Percentiles rank a stretch among this genome's conserved stretches.
phyloP scores from a whole-genome alignment of 495 filamentous ascomycete species.

The Penicillium bialowiezense region DNA sequence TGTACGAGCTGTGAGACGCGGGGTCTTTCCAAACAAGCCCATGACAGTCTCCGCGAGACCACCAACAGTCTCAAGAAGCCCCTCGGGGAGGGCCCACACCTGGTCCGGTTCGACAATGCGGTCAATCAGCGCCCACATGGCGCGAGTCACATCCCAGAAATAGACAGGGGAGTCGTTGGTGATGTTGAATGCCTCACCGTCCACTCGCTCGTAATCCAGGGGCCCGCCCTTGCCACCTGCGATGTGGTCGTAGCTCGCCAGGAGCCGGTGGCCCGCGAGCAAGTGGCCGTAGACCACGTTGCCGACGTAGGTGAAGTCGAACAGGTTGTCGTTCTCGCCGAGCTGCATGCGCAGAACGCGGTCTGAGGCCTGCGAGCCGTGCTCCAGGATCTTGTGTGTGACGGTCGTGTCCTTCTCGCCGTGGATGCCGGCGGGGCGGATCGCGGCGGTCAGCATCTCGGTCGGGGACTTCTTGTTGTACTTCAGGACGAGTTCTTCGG shows the following conservation, averaged over 20 bases:
- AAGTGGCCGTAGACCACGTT: constrained; percentile 50
- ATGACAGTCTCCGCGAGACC: constrained; percentile 66
- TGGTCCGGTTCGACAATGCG: constrained; percentile 60
- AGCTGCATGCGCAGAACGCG: constrained; percentile 77
- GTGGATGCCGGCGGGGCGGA: constrained; percentile 88
- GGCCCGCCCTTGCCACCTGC: constrained; percentile 53
- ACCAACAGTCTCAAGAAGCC: constrained; percentile 63
- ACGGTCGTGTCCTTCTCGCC: constrained; percentile 83
- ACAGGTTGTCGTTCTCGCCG: constrained; percentile 79
- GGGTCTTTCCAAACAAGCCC: constrained; percentile 65
- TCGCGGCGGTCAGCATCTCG: constrained; percentile 68
- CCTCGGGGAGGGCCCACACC: constrained; percentile 66
- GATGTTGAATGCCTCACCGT: constrained; percentile 93
- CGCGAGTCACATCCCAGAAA: constrained; percentile 91
- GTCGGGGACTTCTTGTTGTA: constrained; percentile 72
- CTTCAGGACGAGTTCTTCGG: constrained; percentile 78
- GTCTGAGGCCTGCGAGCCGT: constrained; percentile 41
- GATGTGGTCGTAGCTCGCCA: constrained; percentile 52
- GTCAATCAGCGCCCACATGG: constrained; percentile 72
- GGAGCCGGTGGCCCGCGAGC: constrained; percentile 63
- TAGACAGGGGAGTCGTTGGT: constrained; percentile 90
- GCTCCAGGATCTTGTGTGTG: constrained; percentile 53
- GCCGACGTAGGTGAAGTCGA: constrained; percentile 57
- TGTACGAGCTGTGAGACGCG: constrained; percentile 69
- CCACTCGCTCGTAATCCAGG: constrained; percentile 74